Base-by-base conservation (phyloP, 2,329 filamentous ascomycete species). In the Pseudogymnoascus sp. region DNA sequence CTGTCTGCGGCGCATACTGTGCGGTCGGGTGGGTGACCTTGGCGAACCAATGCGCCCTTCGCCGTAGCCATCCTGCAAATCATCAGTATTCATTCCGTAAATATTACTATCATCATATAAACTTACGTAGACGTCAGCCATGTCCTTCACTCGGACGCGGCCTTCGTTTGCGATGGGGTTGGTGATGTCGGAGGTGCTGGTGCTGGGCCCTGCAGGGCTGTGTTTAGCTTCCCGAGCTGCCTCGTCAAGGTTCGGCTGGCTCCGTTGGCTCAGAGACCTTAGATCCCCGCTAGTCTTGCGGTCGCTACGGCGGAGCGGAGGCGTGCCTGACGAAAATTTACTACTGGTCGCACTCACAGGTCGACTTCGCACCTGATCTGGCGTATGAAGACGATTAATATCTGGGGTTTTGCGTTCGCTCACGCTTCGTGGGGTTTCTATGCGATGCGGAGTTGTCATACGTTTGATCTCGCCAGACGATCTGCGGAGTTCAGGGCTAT, bases 81-180 rank as follows among this genome's bases (percentile, higher is more conserved):
- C 38, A 49, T 63, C 61, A 63, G 61, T 61, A 55, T 55, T 55
- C 8, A 55, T 55, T 55, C 35, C 28, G 21, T 35, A 33, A 9
- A 33, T 55, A 1, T 28, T 33, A 37, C n/a, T 14, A 45, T 37
- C 35, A 25, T 61, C 52, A 18, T 14, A 41, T 61, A 38, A 61
- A 89, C 91, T 88, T 85, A 96, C 92, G 80, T 90, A 96, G 79
- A 96, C 88, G 82, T 96, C 91, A 75, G 90, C 83, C 91, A 96
- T 96, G 78, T 88, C 89, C 80, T 86, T 88, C 74, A 88, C 80
- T 75, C 90, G 90, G 78, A 85, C 87, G 79, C 91, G 92, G 80
- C 90, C 89, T 83, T 92, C 91, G 79, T 93, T 92, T 76, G 88
- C 89, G 77, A 91, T 83, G 71, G 91, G 90, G 88, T 88, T 79